Base-by-base conservation (phyloP, 176 grass and related monocot genomes). In the Saccharum officinarum region DNA sequence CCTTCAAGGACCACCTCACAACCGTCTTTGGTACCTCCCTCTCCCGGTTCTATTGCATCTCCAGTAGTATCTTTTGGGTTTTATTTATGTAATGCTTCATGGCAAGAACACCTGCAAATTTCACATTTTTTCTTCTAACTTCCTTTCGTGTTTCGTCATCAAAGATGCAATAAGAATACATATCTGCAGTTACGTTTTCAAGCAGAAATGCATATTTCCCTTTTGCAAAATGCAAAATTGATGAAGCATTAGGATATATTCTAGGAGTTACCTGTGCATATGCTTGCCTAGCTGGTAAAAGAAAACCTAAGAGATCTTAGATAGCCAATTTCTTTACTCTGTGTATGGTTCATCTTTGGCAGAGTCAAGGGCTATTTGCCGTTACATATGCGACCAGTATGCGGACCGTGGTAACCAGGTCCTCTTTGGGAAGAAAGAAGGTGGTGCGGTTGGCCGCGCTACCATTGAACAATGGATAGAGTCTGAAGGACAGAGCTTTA, bases 291-390 rank as follows among this genome's bases (percentile, higher is more conserved):
- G 20, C 18, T 37, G 18, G 15, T 1, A 46, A 52, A 69, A 55
- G 15, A 57, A 72, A 73, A 28, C 1, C 11, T 37, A 36, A 17
- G 12, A 46, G 0, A 89, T 34, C 8, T 71, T 71, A 8, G 46
- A 50, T 78, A 64, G 25, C 4, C 10, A 26, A 82, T 55, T 57
- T 90, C 71, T 81, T 77, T 68, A 74, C 28, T 12, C 47, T 5
- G 42, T 83, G 40, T 75, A 13, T 63, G 42, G 11, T 55, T 89
- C 73, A 42, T 73, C 26, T 82, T 77, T 81, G 87, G 76, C 82
- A 98, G 95, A 95, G 59, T 98, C 96, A 9, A 85, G 96, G 81
- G 93, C 96, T 9, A 95, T 95, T 63, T 98, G 96, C 87, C 89
- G 91, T 66, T 98, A 94, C 75, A 83, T 98, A 47, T 95, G 96